Base-by-base conservation (phyloP, 2,329 filamentous ascomycete genomes). In the Cladophialophora immunda region DNA sequence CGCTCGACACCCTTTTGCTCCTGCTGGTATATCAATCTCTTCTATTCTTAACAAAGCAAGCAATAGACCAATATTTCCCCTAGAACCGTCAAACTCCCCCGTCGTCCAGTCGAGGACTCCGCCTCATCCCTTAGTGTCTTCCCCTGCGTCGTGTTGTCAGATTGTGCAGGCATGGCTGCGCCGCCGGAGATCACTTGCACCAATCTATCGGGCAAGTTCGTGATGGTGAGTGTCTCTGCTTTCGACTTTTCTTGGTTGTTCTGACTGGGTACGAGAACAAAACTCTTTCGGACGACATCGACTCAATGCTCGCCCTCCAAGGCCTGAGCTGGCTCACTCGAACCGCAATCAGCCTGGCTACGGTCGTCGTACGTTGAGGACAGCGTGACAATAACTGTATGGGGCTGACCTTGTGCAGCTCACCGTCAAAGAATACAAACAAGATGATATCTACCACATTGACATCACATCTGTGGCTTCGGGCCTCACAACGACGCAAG, bases 381-480 rank as follows among this genome's bases (percentile, higher is more conserved):
- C 60, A 22, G 30, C 41, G 41, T 8, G 25, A 13, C 62, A 90
- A 68, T 78, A 91, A 62, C 87, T 84, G 73, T 81, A 89, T 5
- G 77, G 87, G 83, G 80, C 54, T 62, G 38, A 67, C 56, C 30
- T 56, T 11, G 6, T 30, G 13, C 45, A 71, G 69, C 65, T 70
- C 65, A 72, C 68, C 32, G 65, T 72, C 62, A 78, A 86, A 71
- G 84, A 82, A 76, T 75, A 76, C 36, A 80, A 81, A 65, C 74
- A 81, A 64, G 80, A 83, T 36, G 75, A 75, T 25, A 75, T 85
- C 66, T 81, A 83, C 65, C 88, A 90, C 81, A 85, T 95, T 78
- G 86, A 91, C 79, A 89, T 93, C 75, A 85, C 88, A 65, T 92
- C 96, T 81, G 82, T 86, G 55, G 83, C 87, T 41, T 92, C 90